These are phyloP conservation scores for Candida jianshihensis DNA, from an alignment of 805 yeast species.

Conservation along the genomic window DNA sequence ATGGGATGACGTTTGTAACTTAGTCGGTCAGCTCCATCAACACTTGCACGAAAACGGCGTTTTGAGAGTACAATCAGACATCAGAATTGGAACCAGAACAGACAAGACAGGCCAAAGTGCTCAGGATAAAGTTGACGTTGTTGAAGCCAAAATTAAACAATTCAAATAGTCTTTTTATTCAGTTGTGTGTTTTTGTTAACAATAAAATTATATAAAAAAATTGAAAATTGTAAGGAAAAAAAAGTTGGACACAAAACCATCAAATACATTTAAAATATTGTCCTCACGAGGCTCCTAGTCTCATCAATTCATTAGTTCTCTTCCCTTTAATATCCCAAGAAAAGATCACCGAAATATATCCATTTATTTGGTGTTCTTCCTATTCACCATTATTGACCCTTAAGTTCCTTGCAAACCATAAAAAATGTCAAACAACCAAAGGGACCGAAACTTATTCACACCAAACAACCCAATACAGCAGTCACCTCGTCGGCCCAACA, in stretches of 20 bases:
- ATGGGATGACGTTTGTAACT: slow-evolving; percentile 81
- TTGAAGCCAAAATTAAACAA: slow-evolving; percentile 40
- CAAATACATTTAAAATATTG: too few species aligned
- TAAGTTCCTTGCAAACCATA: too few species aligned
- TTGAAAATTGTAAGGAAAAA: too few species aligned
- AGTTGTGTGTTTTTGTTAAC: too few species aligned
- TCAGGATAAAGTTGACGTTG: slow-evolving; percentile 63
- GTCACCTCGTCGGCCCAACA: slow-evolving; percentile 31
- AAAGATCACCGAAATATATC: too few species aligned
- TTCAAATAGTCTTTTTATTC: background rate
- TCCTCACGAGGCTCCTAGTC: too few species aligned
- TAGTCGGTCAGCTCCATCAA: slow-evolving; percentile 75
- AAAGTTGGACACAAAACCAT: too few species aligned
- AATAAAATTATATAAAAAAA: too few species aligned
- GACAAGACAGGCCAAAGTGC: slow-evolving; percentile 72
- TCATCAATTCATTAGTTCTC: background rate
- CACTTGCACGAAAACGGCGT: slow-evolving; percentile 65
- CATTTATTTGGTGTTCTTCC: too few species aligned
- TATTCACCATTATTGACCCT: too few species aligned
- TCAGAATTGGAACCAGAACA: slow-evolving; percentile 78
- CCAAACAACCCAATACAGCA: slow-evolving; percentile 23
- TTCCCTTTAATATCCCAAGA: too few species aligned
- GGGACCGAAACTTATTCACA: slow-evolving; percentile 16
- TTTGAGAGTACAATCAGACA: slow-evolving; percentile 76
- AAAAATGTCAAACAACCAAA: slow-evolving; percentile 15